Evolutionary conservation across 73 alveolate species (phyloP).

Genomic region (Symbiodinium natans): DNA sequence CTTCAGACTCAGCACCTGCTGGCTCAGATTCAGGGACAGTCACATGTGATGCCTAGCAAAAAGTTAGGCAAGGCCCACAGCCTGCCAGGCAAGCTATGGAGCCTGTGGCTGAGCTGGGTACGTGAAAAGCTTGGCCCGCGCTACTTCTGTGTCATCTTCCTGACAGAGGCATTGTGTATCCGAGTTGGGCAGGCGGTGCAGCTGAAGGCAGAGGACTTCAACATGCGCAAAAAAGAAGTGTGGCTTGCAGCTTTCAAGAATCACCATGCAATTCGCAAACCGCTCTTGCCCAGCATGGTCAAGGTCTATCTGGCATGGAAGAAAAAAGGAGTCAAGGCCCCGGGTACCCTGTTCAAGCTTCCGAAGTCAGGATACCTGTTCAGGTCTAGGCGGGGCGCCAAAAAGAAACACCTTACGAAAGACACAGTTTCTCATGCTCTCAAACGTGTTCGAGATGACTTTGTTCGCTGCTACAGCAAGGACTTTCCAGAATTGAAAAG

Average conservation of each 20-base stretch:
- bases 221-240: neutral
- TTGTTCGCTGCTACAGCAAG: neutral
- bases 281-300: neutral
- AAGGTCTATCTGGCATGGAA: neutral
- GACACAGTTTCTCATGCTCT: neutral
- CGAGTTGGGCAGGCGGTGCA: slow-evolving; percentile 3
- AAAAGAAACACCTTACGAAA: neutral
- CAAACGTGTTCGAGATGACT: neutral
- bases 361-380: neutral
- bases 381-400: neutral
- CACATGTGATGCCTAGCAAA: too few species aligned
- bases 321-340: neutral
- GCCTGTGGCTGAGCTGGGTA: neutral
- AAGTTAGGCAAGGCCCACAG: slow-evolving; percentile 20
- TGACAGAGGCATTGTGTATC: slow-evolving; percentile 4
- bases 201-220: neutral
- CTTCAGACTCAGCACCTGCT: too few species aligned
- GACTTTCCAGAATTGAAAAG: neutral
- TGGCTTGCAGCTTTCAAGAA: slow-evolving; percentile 12
- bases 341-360: neutral
- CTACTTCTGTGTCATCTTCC: neutral
- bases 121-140: neutral
- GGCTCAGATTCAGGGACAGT: too few species aligned
- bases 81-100: slow-evolving; percentile 21
- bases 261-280: neutral